These are phyloP conservation scores for Penicillium fuscoglaucum DNA, from an alignment of 2,329 filamentous ascomycete genomes.

Conservation along the genomic window DNA sequence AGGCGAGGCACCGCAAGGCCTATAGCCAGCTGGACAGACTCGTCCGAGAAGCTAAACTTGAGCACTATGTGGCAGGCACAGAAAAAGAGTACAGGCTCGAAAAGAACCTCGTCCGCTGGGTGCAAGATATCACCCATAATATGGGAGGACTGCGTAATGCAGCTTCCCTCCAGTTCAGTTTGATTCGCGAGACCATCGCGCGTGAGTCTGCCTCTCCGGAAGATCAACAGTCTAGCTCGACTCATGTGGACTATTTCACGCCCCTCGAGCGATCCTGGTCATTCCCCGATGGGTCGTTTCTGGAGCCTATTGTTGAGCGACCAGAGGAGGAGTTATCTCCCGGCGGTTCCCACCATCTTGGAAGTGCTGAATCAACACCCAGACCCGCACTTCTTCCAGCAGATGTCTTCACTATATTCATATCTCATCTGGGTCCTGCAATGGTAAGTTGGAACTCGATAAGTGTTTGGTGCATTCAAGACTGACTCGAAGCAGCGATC, in stretches of 20 bases:
- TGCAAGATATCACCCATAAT: slow-evolving; percentile 82
- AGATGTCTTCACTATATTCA: slow-evolving; percentile 91
- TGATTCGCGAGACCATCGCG: slow-evolving; percentile 64
- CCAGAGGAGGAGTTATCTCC: slow-evolving; percentile 54
- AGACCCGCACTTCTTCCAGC: slow-evolving; percentile 53
- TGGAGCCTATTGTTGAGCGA: slow-evolving; percentile 64
- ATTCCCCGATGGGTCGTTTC: slow-evolving; percentile 46
- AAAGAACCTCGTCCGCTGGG: slow-evolving; percentile 74
- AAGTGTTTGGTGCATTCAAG: not conserved
- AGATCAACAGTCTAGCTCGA: slow-evolving; percentile 20
- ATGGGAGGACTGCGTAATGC: slow-evolving; percentile 89
- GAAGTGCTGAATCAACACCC: slow-evolving; percentile 13
- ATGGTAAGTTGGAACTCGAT: slow-evolving; percentile 56
- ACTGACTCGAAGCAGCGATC: slow-evolving; percentile 62
- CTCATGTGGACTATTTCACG: slow-evolving; percentile 17
- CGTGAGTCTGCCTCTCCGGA: slow-evolving; percentile 19
- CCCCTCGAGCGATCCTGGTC: slow-evolving; percentile 35
- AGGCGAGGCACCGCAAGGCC: slow-evolving; percentile 64
- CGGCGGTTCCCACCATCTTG: slow-evolving; percentile 8
- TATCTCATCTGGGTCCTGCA: slow-evolving; percentile 81
- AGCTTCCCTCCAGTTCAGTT: slow-evolving; percentile 81
- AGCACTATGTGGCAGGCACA: slow-evolving; percentile 79
- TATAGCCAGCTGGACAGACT: slow-evolving; percentile 73
- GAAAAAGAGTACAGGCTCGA: slow-evolving; percentile 79
- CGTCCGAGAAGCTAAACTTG: slow-evolving; percentile 80